Evolutionary conservation across 2,329 filamentous ascomycete species (phyloP).

Genomic region (Tympanopsis confertula): DNA sequence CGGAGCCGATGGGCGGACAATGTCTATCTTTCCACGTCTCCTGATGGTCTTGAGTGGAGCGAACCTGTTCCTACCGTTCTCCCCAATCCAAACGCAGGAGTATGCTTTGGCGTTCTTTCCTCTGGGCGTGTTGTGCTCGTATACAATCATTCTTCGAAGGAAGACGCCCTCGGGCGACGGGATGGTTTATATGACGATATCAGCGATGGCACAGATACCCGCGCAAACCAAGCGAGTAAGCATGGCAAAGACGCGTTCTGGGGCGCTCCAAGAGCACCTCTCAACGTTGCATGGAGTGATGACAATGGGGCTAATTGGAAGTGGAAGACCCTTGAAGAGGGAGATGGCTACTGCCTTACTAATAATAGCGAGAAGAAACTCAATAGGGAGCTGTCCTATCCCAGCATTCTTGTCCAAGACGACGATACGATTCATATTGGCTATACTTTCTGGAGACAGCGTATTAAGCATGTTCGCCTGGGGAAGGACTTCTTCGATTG

Average conservation of each 20-base stretch:
- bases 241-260: constrained; percentile 26
- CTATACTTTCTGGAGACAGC: constrained; percentile 28
- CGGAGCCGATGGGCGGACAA: constrained; percentile 31
- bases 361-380: constrained; percentile 27
- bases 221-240: constrained; percentile 21
- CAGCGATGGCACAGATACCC: constrained; percentile 23
- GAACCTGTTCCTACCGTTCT: constrained; percentile 18
- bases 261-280: constrained; percentile 23
- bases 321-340: constrained; percentile 25
- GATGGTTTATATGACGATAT: constrained; percentile 32
- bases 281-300: constrained; percentile 20
- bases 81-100: constrained; percentile 31
- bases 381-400: constrained; percentile 30
- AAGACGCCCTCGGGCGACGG: constrained; percentile 16
- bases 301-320: constrained; percentile 24
- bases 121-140: constrained; percentile 22
- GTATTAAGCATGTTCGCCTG: constrained; percentile 25
- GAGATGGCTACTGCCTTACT: constrained; percentile 31
- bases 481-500: constrained; percentile 5
- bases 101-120: constrained; percentile 21
- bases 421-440: constrained; percentile 19
- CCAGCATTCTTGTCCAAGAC: constrained; percentile 21
- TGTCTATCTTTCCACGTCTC: constrained; percentile 25
- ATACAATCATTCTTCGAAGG: constrained; percentile 25
- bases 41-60: constrained; percentile 24